These are phyloP conservation scores for Boechera divaricarpa DNA, from an alignment of 345 rosid species.

Conservation along the genomic window DNA sequence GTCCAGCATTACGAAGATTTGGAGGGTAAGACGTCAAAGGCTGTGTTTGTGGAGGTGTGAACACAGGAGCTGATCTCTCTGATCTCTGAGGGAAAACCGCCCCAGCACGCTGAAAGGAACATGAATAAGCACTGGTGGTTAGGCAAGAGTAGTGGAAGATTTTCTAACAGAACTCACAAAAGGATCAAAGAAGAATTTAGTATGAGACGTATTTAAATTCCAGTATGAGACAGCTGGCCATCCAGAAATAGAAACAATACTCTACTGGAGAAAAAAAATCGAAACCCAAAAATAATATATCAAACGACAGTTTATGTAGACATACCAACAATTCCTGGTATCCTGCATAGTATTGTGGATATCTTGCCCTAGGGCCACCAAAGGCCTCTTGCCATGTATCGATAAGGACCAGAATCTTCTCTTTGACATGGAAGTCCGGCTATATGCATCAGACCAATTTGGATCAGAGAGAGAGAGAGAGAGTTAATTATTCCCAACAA, in stretches of 20 bases:
- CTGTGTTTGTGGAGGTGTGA: constrained; percentile 95
- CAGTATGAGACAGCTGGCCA: constrained; percentile 9
- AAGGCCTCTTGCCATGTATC: constrained; percentile 99
- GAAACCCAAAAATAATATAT: not conserved
- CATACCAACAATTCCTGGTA: constrained; percentile 98
- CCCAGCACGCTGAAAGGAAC: constrained; percentile 86
- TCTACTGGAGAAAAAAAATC: not conserved
- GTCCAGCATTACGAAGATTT: constrained; percentile 70
- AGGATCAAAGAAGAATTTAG: not conserved
- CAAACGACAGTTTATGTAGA: constrained; percentile 31
- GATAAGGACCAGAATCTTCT: constrained; percentile 83
- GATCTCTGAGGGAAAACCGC: constrained; percentile 97
- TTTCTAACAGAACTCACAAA: constrained; percentile 21
- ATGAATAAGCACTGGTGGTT: constrained; percentile 19
- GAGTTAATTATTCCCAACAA: constrained; percentile 21
- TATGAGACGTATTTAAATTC: not conserved
- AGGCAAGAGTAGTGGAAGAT: constrained; percentile 24
- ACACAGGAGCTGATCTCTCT: constrained; percentile 89
- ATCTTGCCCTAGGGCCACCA: constrained; percentile 97
- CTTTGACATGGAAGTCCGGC: constrained; percentile 92
- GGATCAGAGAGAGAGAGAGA: constrained; percentile 37
- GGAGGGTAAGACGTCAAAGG: constrained; percentile 83
- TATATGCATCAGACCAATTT: constrained; percentile 49
- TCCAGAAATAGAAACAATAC: constrained; percentile 29
- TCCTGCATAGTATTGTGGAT: constrained; percentile 95